Evolutionary conservation across 2,329 filamentous ascomycete genomes (phyloP).

Genomic region (Hypoxylon rubiginosum): DNA sequence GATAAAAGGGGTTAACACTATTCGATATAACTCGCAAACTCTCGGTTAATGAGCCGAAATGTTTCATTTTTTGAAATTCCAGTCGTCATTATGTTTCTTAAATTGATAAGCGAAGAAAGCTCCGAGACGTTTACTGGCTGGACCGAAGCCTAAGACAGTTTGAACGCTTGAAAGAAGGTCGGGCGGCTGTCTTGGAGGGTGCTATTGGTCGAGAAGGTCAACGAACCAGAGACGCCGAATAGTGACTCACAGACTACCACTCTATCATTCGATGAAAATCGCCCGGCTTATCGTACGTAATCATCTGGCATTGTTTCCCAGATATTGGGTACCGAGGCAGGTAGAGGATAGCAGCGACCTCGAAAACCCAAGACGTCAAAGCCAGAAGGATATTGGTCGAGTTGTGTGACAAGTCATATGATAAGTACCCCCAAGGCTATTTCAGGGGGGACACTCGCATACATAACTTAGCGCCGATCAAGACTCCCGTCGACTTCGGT

Average conservation of each 20-base stretch:
- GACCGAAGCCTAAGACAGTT: constrained; percentile 2
- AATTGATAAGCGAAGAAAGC: constrained; percentile 13
- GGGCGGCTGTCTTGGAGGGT: neutral
- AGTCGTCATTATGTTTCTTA: constrained; percentile 3
- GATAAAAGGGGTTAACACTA: neutral
- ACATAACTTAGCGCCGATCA: constrained; percentile 1
- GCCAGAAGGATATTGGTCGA: neutral
- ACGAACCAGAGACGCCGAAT: constrained; percentile 5
- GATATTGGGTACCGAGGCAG: neutral
- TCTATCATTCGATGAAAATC: constrained; percentile 1
- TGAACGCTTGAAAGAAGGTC: constrained; percentile 5
- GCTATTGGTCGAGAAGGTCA: constrained; percentile 1
- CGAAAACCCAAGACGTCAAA: constrained; percentile 5
- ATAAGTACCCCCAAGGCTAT: neutral
- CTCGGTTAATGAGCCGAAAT: constrained; percentile 28
- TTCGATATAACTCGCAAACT: constrained; percentile 3
- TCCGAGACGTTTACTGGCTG: constrained; percentile 9
- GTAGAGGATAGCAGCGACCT: neutral
- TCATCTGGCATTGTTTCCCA: constrained; percentile 2
- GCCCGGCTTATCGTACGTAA: neutral
- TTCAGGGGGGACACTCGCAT: neutral
- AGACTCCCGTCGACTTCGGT: constrained; percentile 7
- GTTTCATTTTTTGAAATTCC: constrained; percentile 20
- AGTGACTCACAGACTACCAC: neutral
- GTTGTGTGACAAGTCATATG: constrained; percentile 24